Evolutionary conservation across 208 protist species (phyloP).

Genomic region (Endotrypanum monterogeii): DNA sequence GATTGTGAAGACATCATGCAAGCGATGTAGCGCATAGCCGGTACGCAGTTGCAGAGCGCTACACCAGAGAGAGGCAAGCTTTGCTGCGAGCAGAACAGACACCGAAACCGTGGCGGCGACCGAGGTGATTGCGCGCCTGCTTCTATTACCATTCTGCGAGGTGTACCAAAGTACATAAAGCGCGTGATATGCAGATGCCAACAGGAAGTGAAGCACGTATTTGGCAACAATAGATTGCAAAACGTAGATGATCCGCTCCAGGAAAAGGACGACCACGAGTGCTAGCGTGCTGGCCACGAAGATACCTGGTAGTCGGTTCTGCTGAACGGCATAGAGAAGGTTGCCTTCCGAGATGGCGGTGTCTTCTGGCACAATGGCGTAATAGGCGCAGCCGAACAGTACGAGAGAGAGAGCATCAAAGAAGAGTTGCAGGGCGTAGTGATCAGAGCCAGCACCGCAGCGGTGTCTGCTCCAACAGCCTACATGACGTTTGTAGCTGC

Average conservation of each 20-base stretch:
- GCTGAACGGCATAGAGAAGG: slow-evolving; percentile 58
- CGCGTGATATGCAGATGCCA: slow-evolving; percentile 34
- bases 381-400: slow-evolving; percentile 61
- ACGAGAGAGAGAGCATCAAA: slow-evolving; percentile 39
- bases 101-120: slow-evolving; percentile 28
- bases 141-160: slow-evolving; percentile 1
- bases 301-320: slow-evolving; percentile 65
- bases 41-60: slow-evolving; percentile 51
- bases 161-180: slow-evolving; percentile 46
- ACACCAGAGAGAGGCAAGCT: slow-evolving; percentile 50
- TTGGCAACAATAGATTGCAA: slow-evolving; percentile 40
- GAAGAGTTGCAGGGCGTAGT: slow-evolving; percentile 55
- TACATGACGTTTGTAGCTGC: slow-evolving; percentile 9
- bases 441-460: slow-evolving; percentile 56
- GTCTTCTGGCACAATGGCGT: slow-evolving; percentile 34
- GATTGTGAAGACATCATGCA: slow-evolving; percentile 59
- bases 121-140: background rate
- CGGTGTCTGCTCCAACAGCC: slow-evolving; percentile 27
- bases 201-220: slow-evolving; percentile 36
- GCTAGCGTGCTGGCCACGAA: slow-evolving; percentile 66
- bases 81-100: slow-evolving; percentile 34
- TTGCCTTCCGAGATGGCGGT: slow-evolving; percentile 33
- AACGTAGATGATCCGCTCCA: slow-evolving; percentile 75
- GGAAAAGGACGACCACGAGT: slow-evolving; percentile 50
- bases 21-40: slow-evolving; percentile 51